Base-by-base conservation (phyloP, 345 rosid genomes). In the Eucalyptus guilfoylei region DNA sequence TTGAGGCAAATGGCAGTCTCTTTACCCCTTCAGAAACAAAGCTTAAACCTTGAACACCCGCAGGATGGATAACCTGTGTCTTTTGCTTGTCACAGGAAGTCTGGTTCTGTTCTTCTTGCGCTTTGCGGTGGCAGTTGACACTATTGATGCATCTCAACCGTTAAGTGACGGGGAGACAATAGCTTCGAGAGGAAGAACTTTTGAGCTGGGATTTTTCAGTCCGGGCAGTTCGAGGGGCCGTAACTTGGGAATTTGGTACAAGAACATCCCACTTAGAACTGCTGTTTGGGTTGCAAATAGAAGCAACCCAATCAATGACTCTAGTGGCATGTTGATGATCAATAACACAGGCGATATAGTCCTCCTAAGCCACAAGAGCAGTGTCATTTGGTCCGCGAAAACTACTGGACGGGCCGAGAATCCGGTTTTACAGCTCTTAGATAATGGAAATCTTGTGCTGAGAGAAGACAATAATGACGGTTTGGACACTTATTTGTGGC, bases 261-360 rank as follows among this genome's bases (percentile, higher is more conserved):
- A 90, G 86, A 69, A 89, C 44, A 88, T 89, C 50, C 54, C 91
- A 2, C 24, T 6, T 2, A 64, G 80, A 50, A 88, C 91, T 7
- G 88, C 89, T 40, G 93, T 92, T 6, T 95, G 96, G 95, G 92
- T 92, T 19, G 94, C 95, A 49, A 94, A 93, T 88, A 89, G 95
- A 90, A 92, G 91, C 42, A 55, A 26, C 9, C 92, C 94, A 4
- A 44, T 91, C 13, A 30, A 67, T 24, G 91, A 80, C 81, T 62
- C 89, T 37, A 67, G 91, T 4, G 92, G 91, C 26, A 52, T 19
- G 9, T 80, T 93, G 60, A 28, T 64, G 42, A 86, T 93, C 80
- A 89, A 50, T 47, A 58, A 47, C n/a, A 88, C 89, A 72, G 92
- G 90, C 58, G 87, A 85, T 62, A 87, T 92, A 28, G 91, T 86